phyloP scores from a whole-genome alignment of 2,329 filamentous ascomycete species.

The Dendrostoma leiphaemia region DNA sequence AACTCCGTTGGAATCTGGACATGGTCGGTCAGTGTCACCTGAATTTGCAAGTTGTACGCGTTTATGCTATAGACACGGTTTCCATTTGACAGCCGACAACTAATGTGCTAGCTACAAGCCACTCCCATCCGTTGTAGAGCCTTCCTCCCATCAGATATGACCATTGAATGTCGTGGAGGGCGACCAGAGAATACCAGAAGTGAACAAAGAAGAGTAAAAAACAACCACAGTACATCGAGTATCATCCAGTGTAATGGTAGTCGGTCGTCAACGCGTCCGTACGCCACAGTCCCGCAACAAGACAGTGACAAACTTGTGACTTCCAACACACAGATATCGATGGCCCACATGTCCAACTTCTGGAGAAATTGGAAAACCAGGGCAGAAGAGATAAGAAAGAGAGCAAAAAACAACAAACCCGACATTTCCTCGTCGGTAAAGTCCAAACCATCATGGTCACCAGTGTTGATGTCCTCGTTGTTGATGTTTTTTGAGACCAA shows the following conservation, averaged over 20 bases:
- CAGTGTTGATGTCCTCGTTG: not conserved
- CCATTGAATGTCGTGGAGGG: slow-evolving; percentile 6
- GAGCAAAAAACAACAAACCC: not conserved
- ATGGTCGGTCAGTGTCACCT: no score
- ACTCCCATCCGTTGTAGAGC: slow-evolving; percentile 3
- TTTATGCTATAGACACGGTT: not conserved
- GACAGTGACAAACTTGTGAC: no score
- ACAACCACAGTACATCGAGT: no score
- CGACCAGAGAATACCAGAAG: not conserved
- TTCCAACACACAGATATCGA: no score
- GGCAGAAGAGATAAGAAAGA: no score
- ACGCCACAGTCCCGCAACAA: no score
- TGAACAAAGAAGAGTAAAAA: not conserved
- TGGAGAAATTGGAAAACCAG: no score
- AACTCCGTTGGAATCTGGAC: no score
- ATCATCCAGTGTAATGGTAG: no score
- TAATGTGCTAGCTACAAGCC: slow-evolving; percentile 14
- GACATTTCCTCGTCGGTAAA: not conserved
- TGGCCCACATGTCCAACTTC: no score
- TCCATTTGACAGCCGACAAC: slow-evolving; percentile 13
- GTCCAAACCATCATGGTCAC: not conserved
- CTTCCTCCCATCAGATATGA: slow-evolving; percentile 1
- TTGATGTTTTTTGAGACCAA: not conserved
- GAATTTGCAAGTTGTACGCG: no score
- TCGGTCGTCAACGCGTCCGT: no score